Base-by-base conservation (phyloP, 345 rosid species). In the Sisymbrium altissimum region DNA sequence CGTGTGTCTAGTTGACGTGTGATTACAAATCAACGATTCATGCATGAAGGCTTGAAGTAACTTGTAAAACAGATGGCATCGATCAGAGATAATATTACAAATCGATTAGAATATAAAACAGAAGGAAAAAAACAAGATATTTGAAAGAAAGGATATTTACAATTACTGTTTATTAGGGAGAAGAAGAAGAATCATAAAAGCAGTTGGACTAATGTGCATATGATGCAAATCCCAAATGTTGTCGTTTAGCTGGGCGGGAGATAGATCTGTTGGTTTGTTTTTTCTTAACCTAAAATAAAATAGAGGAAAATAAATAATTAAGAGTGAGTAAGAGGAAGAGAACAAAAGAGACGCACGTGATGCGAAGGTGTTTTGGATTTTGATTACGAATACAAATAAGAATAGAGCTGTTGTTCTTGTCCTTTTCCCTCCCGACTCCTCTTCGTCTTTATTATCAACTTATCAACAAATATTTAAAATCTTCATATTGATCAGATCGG, bases 271-370 rank as follows among this genome's bases (percentile, higher is more conserved):
- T 67, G 7, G 39, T 59, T 75, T 49, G 78, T 59, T 75, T 60
- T 50, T 49, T 52, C 52, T 75, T 40, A 39, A 23, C 23, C 38
- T 40, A 59, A 67, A 45, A 66, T 66, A 72, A 32, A 53, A 33
- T 32, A 65, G 19, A 56, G 23, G 49, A 65, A 35, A 45, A 17
- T 9, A 6, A 21, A 45, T 48, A 48, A 46, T 56, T 9, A 74
- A 57, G 52, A 30, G 55, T 32, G 49, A 74, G 63, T 9, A 74
- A 57, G 52, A 30, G 55, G 32, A 58, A 74, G 63, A 50, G 40
- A 60, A 60, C 73, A 68, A 68, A 75, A 49, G 64, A 12, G 29
- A 50, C 69, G 56, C 79, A 68, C 79, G 73, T 75, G 79, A 75
- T 60, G 63, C 12, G 39, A 59, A 21, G 6, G 46, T 68, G 68